Base-by-base conservation (phyloP, 176 grass and related monocot genomes). In the Oryza punctata region DNA sequence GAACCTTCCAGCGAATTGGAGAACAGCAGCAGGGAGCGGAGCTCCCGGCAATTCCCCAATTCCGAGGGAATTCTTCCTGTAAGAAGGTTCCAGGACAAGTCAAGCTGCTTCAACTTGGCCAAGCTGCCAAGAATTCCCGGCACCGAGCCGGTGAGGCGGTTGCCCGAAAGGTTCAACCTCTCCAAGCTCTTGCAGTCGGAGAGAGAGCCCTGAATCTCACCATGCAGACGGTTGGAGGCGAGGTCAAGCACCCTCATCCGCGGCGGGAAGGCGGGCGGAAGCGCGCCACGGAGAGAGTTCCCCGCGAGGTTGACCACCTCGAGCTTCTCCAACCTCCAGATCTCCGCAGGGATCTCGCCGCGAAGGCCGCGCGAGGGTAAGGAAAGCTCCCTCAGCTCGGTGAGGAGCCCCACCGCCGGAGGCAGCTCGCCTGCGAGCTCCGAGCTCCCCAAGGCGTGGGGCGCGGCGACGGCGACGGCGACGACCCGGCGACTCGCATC, bases 251-350 rank as follows among this genome's bases (percentile, higher is more conserved):
- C 65, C 77, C 80, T 89, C 63, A 94, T 69, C 66, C 72, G 81
- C 40, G 69, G 92, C 29, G 94, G 90, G 67, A 92, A 92, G 45
- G 72, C 45, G 41, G 65, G 11, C 65, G 94, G 94, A 40, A 97
- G 87, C 54, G 80, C 84, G 49, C 94, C 90, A 6, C 46, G 83
- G 32, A 97, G 78, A 14, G 82, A 94, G 81, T 90, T 97, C 11
- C 89, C 88, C 16, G 85, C 84, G 26, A 97, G 88, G 91, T 91
- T 89, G 78, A 97, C 65, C 63, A 82, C 69, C 76, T 88, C 78
- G 26, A 97, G 90, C 63, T 87, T 92, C 77, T 91, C 86, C 78
- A 97, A 49, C 63, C 65, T 65, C 94, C 92, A 97, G 92, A 97
- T 92, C 92, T 89, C 90, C 26, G 68, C 76, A 12, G 92, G 94